Evolutionary conservation across 2,329 filamentous ascomycete species (phyloP), one percentile per base, ranked within the genome.

Genomic region (Penicillium decumbens): DNA sequence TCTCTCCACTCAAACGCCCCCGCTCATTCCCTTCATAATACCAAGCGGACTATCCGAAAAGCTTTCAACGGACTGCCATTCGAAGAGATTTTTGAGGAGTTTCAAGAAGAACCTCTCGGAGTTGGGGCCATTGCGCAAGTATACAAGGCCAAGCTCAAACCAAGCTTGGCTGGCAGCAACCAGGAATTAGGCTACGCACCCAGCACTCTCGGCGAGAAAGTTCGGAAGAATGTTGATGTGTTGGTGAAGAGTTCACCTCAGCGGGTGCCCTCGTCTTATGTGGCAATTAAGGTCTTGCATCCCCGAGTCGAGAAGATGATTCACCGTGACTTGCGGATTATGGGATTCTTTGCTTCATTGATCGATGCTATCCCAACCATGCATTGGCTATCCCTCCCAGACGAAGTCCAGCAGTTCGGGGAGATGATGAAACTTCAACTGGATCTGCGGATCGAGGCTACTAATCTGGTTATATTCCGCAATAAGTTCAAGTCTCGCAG

Each of bases 351-450:
- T 64, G 93, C 93, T 13, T 79, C 82, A 0, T 64, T 87, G 5
- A 84, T 98, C 59, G 95, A 97, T 69, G 74, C 80, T 1, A 86
- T 98, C 28, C 93, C 93, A 0, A 95, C 91, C 0, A 93, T 98
- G 65, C 89, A 97, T 70, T 98, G 93, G 93, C 78, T 98, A 5
- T 96, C 92, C 0, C 82, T 98, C 7, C 93, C 93, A 0, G 92
- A 96, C 59, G 93, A 98, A 68, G 93, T 97, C 3, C 73, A 79
- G 12, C 90, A 97, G 64, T 98, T 98, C 65, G 92, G 91, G 23
- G 88, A 95, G 66, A 98, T 98, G 93, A 98, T 98, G 93, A 86
- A 86, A 62, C 76, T 97, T n/a, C 93, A 98, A 67, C 78, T 98
- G 2, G 93, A 98, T 70, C 78, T 98, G 30, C 86, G 93, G 45